Conservation (phyloP, 768 basidiomycete genomes). For the Hygrophorus pudorinus region DNA sequence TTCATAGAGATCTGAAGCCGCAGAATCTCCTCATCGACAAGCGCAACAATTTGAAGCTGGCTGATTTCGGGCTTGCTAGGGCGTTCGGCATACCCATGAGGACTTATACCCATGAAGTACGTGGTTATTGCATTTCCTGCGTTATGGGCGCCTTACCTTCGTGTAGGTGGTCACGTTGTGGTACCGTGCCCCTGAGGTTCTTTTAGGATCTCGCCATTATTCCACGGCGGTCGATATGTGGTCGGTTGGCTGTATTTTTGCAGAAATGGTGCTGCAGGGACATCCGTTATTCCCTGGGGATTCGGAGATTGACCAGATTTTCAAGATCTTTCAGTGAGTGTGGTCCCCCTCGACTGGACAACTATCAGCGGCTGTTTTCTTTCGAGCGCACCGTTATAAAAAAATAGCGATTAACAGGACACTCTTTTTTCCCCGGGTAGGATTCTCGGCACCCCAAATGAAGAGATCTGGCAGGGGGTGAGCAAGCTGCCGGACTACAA, state of each 20-base stretch:
- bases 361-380: not conserved
- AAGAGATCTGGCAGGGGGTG: slow-evolving; percentile 88
- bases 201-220: slow-evolving; percentile 93
- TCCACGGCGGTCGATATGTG: slow-evolving; percentile 99
- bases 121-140: slow-evolving; percentile 12
- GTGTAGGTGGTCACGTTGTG: slow-evolving; percentile 93
- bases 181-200: slow-evolving; percentile 97
- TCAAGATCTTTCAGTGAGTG: slow-evolving; percentile 92
- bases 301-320: slow-evolving; percentile 99
- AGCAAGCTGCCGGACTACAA: slow-evolving; percentile 89
- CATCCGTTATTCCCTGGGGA: slow-evolving; percentile 93
- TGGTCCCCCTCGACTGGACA: not conserved
- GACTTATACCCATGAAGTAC: slow-evolving; percentile 97
- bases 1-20: slow-evolving; percentile 96
- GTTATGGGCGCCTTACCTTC: slow-evolving; percentile 2
- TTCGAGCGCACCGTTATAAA: not conserved
- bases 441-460: slow-evolving; percentile 88
- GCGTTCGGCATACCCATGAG: slow-evolving; percentile 98
- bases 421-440: slow-evolving; percentile 28
- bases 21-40: slow-evolving; percentile 93
- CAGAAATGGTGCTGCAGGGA: slow-evolving; percentile 95
- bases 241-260: slow-evolving; percentile 99
- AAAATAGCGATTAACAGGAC: not conserved
- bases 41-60: slow-evolving; percentile 85
- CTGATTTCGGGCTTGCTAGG: slow-evolving; percentile 91